Evolutionary conservation across 169 alveolate species (phyloP).

Genomic region (Ophryocystis elektroscirrha): DNA sequence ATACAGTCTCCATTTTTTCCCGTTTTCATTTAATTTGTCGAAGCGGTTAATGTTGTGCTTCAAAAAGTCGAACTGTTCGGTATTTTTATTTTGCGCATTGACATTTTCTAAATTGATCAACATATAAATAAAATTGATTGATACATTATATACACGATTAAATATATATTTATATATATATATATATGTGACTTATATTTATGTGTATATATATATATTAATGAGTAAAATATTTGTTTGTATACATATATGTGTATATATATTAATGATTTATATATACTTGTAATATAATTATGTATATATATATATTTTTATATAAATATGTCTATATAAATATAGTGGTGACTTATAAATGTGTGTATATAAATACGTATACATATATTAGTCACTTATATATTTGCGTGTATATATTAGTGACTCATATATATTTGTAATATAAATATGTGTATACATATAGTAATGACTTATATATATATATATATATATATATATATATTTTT

Average conservation of each 20-base stretch:
- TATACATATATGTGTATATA: neutral
- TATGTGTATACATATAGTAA: neutral
- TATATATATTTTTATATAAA: neutral
- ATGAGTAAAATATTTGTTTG: neutral
- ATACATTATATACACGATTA: neutral
- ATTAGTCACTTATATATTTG: neutral
- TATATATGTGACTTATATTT: neutral
- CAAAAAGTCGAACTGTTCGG: too few relatives aligned
- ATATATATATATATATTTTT: neutral
- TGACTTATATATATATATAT: neutral
- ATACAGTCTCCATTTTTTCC: too few relatives aligned
- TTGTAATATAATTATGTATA: neutral
- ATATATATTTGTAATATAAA: neutral
- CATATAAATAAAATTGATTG: too few relatives aligned
- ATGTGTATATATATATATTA: neutral
- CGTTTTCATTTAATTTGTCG: too few relatives aligned
- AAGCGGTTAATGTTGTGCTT: too few relatives aligned
- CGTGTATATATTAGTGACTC: neutral
- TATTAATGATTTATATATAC: neutral
- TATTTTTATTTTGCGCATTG: too few relatives aligned
- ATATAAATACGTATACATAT: neutral
- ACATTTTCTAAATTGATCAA: too few relatives aligned
- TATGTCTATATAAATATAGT: neutral
- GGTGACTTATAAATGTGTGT: neutral
- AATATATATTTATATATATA: neutral